Evolutionary conservation across 352 stramenopile genomes (phyloP).

Genomic region (Blastocystis sp.): DNA sequence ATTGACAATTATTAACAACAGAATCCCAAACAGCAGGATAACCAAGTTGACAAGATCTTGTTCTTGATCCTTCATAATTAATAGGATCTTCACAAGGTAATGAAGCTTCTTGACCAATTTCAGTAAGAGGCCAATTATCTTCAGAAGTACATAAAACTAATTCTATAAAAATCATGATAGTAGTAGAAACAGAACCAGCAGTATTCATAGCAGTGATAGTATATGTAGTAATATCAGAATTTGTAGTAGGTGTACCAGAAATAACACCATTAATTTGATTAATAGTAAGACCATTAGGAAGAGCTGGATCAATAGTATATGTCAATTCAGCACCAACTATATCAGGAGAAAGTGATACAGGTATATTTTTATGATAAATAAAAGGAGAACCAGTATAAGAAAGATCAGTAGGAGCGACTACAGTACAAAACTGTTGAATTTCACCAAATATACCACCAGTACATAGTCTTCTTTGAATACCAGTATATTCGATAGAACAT

Average conservation of each 20-base stretch:
- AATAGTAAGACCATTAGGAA: background rate
- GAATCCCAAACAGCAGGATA: conserved; percentile 4
- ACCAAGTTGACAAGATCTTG: conserved; percentile 5
- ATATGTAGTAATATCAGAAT: background rate
- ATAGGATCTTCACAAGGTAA: background rate
- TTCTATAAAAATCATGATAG: too few species aligned
- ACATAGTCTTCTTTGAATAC: conserved; percentile 9
- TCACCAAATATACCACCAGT: background rate
- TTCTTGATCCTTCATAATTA: conserved; percentile 21
- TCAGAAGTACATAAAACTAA: too few species aligned
- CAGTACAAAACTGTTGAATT: conserved; percentile 17
- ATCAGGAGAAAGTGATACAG: too few species aligned
- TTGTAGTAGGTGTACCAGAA: background rate
- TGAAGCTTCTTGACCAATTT: conserved; percentile 14
- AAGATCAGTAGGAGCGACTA: conserved; percentile 17
- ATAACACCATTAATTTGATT: background rate
- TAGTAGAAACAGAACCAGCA: background rate
- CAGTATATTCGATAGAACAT: conserved; percentile 10
- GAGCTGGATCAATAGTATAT: background rate
- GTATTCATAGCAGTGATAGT: background rate
- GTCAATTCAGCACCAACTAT: conserved; percentile 24
- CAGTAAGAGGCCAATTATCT: too few species aligned
- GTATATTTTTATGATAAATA: too few species aligned
- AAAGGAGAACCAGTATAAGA: too few species aligned
- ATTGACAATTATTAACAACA: conserved; percentile 17